These are phyloP conservation scores for Aristolochia contorta DNA, from an alignment of 164 flowering plant genomes.

Conservation along the genomic window DNA sequence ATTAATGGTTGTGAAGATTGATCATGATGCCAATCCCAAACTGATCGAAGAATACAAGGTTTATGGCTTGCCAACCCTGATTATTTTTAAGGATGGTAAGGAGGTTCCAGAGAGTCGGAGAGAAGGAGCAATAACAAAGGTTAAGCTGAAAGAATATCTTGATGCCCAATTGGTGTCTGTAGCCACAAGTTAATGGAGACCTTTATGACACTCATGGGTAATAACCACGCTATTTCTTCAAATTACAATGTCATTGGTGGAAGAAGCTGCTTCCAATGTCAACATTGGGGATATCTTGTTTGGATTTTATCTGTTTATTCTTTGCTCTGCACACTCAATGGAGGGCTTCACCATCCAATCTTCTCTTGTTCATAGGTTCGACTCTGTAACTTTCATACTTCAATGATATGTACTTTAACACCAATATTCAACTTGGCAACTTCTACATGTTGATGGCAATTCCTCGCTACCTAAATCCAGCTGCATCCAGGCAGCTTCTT, in stretches of 20 bases:
- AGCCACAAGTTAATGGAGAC: background rate
- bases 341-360: no score
- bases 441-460: background rate
- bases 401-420: no score
- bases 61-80: conserved; percentile 70
- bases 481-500: conserved; percentile 62
- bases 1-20: conserved; percentile 60
- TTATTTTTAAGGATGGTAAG: conserved; percentile 68
- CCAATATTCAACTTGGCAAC: no score
- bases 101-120: conserved; percentile 69
- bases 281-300: no score
- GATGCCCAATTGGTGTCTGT: conserved; percentile 44
- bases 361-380: no score
- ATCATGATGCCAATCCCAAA: conserved; percentile 65
- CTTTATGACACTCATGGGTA: background rate
- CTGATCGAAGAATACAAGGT: conserved; percentile 69
- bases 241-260: background rate
- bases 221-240: background rate
- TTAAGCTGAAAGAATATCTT: conserved; percentile 58
- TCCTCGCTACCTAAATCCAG: conserved; percentile 28
- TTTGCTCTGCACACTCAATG: no score
- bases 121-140: conserved; percentile 84
- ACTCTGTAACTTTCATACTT: no score
- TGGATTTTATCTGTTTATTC: no score
- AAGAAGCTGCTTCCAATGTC: no score